Evolutionary conservation across 352 stramenopile genomes (phyloP).

Genomic region (Globisporangium recalcitrans): DNA sequence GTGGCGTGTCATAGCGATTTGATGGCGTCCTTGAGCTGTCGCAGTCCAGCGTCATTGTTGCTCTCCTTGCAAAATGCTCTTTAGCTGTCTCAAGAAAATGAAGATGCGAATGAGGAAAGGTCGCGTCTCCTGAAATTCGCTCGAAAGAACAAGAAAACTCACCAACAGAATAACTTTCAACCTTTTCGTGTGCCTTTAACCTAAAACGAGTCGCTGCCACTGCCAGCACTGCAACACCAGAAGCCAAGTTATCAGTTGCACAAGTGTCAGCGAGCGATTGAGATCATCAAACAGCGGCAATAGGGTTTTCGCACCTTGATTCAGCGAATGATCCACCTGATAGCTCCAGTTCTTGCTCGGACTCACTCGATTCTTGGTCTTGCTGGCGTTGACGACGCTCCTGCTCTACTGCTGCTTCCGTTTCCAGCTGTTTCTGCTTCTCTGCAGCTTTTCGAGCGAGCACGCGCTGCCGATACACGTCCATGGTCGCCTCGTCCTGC

Average conservation of each 20-base stretch:
- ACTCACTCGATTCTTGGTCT: constrained; percentile 10
- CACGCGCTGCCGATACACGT: constrained; percentile 62
- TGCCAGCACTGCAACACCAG: constrained; percentile 30
- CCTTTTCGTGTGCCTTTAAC: background rate
- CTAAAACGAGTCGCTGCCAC: constrained; percentile 57
- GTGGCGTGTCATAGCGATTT: constrained; percentile 9
- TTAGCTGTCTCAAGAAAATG: no score
- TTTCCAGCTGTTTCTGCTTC: constrained; percentile 46
- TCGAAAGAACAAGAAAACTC: background rate
- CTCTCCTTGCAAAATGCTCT: background rate
- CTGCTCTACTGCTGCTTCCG: constrained; percentile 29
- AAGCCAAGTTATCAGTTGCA: background rate
- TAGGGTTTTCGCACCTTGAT: constrained; percentile 38
- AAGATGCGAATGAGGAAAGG: constrained; percentile 6
- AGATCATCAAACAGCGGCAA: background rate
- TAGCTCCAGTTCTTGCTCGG: constrained; percentile 50
- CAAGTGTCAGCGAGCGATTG: background rate
- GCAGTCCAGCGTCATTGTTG: constrained; percentile 16
- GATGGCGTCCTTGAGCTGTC: constrained; percentile 13
- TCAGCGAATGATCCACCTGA: constrained; percentile 61
- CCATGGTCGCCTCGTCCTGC: constrained; percentile 51
- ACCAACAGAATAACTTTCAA: constrained; percentile 8
- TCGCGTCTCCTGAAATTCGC: constrained; percentile 2
- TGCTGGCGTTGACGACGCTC: constrained; percentile 17
- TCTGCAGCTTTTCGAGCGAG: constrained; percentile 56